A percentile compares a stretch with the other conserved stretches of the same genome.
Conservation (phyloP, 2,329 filamentous ascomycete genomes). For the Cytospora schulzeri region DNA sequence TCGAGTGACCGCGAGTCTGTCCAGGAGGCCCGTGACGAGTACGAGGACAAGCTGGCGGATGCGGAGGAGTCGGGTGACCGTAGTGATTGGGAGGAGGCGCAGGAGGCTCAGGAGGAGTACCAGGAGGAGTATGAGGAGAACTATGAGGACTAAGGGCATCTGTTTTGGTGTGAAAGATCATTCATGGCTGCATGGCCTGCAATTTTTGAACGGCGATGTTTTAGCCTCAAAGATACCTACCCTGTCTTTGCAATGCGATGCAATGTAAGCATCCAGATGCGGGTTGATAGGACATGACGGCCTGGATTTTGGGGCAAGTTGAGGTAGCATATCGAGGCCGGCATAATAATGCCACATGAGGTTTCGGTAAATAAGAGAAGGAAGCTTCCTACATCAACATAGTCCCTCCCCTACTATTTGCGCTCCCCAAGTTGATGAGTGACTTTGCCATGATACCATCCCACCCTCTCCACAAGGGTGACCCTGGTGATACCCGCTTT, state of each 20-base stretch:
- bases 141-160: slow-evolving; percentile 37
- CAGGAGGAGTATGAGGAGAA: slow-evolving; percentile 52
- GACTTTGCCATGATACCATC: too few species aligned
- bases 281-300: background rate
- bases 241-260: background rate
- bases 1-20: slow-evolving; percentile 47
- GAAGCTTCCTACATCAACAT: background rate
- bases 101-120: slow-evolving; percentile 55
- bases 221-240: background rate
- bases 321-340: background rate
- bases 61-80: slow-evolving; percentile 48
- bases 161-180: too few species aligned
- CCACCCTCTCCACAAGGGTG: too few species aligned
- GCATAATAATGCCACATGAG: background rate
- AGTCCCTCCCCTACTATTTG: background rate
- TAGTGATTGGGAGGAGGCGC: slow-evolving; percentile 54
- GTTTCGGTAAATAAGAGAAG: background rate
- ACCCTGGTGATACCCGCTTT: too few species aligned
- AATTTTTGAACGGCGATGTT: too few species aligned
- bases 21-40: slow-evolving; percentile 45
- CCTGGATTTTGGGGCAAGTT: background rate
- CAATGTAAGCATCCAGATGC: background rate
- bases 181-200: too few species aligned
- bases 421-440: background rate
- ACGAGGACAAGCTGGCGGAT: slow-evolving; percentile 46